Base-by-base conservation (phyloP, 345 rosid species). In the Salix arbutifolia region DNA sequence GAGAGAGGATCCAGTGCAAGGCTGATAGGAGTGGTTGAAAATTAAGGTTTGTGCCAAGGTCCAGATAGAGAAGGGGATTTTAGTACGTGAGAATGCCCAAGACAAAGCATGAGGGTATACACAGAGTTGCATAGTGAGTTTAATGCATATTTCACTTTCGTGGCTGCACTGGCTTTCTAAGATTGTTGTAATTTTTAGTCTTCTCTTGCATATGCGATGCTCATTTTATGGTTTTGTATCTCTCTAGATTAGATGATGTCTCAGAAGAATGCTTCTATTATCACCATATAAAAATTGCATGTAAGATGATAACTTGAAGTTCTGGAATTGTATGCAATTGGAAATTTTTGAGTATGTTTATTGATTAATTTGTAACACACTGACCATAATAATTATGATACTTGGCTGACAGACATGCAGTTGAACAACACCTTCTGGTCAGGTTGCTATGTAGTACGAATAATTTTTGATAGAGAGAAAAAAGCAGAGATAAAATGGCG, bases 21-120 rank as follows among this genome's bases (percentile, higher is more conserved):
- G 83, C 80, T 93, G 85, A 67, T 93, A 78, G 88, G 90, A 53
- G 91, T 96, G 35, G 89, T 93, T 85, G 89, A 93, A 0, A 94
- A 91, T 31, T 2, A 92, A 89, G 72, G 93, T 93, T 23, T 91
- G 96, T 26, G 97, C 96, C 16, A 87, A 86, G 78, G 88, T 93
- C 77, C 97, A 91, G 89, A 85, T 93, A 12, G 97, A 92, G 88
- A 96, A 93, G 85, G 99, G 98, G n/a, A 81, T 88, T 52, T 19
- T 96, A 93, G 75, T 97, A 96, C 71, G 99, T 98, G 67, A 84
- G 96, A 80, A 82, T 93, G 86, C 86, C 92, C 7, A 91, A 89
- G 64, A 86, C 94, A 17, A 96, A 92, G 46, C 93, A 96, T 16
- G 97, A 96, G 74, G 99, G 92, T 83, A 85, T 92, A 50, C 91